Percentiles rank a stretch among this genome's conserved stretches.
These are phyloP conservation scores for Didymella pinodella DNA, from an alignment of 2,329 filamentous ascomycete species.

Conservation along the genomic window DNA sequence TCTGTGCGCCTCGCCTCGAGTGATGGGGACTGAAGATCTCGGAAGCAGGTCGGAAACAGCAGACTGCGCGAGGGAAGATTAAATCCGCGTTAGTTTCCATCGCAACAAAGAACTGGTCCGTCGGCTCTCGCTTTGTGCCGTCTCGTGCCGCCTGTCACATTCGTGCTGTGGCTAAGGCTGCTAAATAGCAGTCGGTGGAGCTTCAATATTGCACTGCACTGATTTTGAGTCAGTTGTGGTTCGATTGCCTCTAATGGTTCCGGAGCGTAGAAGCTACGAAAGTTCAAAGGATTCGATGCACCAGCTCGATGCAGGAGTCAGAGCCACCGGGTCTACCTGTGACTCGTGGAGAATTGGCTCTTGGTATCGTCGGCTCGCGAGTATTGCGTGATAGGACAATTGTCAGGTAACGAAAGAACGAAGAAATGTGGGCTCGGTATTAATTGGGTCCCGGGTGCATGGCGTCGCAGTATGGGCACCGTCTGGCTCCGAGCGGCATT, in stretches of 20 bases:
- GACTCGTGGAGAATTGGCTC: slow-evolving; percentile 21
- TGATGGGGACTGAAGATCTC: background rate
- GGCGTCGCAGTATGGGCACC: background rate
- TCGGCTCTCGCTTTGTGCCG: slow-evolving; percentile 16
- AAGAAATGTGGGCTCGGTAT: slow-evolving; percentile 22
- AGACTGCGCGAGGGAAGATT: slow-evolving; percentile 16
- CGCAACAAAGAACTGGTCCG: slow-evolving; percentile 13
- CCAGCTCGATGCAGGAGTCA: slow-evolving; percentile 14
- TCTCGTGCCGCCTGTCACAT: slow-evolving; percentile 19
- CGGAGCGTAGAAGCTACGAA: slow-evolving; percentile 13
- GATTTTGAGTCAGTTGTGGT: slow-evolving; percentile 21
- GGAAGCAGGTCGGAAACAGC: slow-evolving; percentile 11
- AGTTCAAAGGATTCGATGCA: slow-evolving; percentile 12
- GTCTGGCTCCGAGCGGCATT: slow-evolving; percentile 4
- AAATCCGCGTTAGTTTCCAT: slow-evolving; percentile 15
- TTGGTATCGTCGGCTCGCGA: slow-evolving; percentile 12
- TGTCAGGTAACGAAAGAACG: slow-evolving; percentile 10
- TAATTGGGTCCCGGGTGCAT: slow-evolving; percentile 12
- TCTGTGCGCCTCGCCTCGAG: slow-evolving; percentile 11
- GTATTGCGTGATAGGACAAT: slow-evolving; percentile 14
- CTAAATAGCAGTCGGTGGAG: slow-evolving; percentile 18
- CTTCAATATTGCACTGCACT: slow-evolving; percentile 19
- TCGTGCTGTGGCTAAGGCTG: slow-evolving; percentile 17
- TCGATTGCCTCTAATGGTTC: slow-evolving; percentile 11
- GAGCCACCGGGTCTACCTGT: slow-evolving; percentile 8